A percentile compares a stretch with the other conserved stretches of the same genome.
Conservation (phyloP, 1,139 yeast genomes). For the Saccharomyces hybrid region DNA sequence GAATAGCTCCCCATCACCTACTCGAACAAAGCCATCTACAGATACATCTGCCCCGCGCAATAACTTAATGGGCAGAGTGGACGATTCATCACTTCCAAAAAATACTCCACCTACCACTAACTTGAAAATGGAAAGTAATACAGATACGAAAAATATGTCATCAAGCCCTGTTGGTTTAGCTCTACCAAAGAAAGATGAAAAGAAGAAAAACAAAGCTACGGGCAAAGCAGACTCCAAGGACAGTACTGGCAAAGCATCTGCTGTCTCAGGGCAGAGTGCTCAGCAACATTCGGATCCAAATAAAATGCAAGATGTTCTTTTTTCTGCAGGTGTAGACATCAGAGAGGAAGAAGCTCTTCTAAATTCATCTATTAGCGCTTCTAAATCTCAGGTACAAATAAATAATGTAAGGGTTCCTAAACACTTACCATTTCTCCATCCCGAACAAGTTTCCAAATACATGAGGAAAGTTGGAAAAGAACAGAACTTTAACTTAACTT, state of each 20-base stretch:
- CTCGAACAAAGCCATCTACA: background rate
- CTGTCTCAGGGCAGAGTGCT: slow-evolving; percentile 4
- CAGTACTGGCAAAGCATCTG: slow-evolving; percentile 17
- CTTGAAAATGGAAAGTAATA: slow-evolving; percentile 1
- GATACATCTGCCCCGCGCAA: background rate
- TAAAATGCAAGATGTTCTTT: slow-evolving; percentile 79
- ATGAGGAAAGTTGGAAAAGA: slow-evolving; percentile 57
- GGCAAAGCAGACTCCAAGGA: background rate
- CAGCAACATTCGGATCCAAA: slow-evolving; percentile 57
- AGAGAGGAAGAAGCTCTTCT: slow-evolving; percentile 78
- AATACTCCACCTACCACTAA: background rate
- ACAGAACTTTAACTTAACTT: slow-evolving; percentile 55
- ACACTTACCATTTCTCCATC: slow-evolving; percentile 57
- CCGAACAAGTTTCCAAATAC: slow-evolving; percentile 53
- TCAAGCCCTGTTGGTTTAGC: slow-evolving; percentile 2
- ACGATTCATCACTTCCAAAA: background rate
- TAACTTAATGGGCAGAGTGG: background rate
- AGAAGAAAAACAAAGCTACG: slow-evolving; percentile 2
- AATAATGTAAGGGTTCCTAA: slow-evolving; percentile 18
- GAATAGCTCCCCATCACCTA: background rate
- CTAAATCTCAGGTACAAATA: slow-evolving; percentile 18
- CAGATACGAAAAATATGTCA: background rate
- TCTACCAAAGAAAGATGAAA: slow-evolving; percentile 3
- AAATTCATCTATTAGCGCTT: slow-evolving; percentile 24
- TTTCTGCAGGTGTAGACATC: slow-evolving; percentile 89